phyloP scores from a whole-genome alignment of 1,284 basidiomycete genomes.

The Boletus semigastroideus region DNA sequence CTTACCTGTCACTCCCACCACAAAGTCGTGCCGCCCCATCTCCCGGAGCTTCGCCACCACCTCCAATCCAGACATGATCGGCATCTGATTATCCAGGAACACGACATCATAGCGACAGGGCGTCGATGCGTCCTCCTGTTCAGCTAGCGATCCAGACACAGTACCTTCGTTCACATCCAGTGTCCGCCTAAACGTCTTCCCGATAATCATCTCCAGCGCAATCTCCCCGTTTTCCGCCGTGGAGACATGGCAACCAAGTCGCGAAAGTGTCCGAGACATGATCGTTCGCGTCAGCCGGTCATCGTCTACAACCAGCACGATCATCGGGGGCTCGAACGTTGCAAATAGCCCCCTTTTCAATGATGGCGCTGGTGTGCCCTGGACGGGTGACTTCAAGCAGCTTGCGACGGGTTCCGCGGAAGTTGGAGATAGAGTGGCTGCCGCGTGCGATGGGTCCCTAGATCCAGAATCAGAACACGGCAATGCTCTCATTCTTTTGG shows the following conservation, averaged over 20 bases:
- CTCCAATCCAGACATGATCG: slow-evolving; percentile 76
- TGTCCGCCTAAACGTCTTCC: slow-evolving; percentile 17
- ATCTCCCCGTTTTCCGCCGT: slow-evolving; percentile 88
- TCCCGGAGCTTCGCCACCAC: slow-evolving; percentile 66
- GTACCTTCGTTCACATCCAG: not conserved
- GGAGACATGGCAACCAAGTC: slow-evolving; percentile 75
- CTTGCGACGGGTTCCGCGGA: slow-evolving; percentile 10
- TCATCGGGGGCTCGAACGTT: slow-evolving; percentile 46
- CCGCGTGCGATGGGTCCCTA: slow-evolving; percentile 1
- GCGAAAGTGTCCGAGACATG: slow-evolving; percentile 79
- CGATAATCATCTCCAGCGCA: slow-evolving; percentile 74
- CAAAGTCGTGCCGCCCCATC: slow-evolving; percentile 68
- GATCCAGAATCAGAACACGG: slow-evolving; percentile 4
- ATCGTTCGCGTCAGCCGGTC: slow-evolving; percentile 77
- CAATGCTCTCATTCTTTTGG: slow-evolving; percentile 3
- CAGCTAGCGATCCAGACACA: not conserved
- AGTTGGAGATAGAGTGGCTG: not conserved
- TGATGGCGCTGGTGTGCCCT: slow-evolving; percentile 22
- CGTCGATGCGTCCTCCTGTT: not conserved
- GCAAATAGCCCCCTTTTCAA: slow-evolving; percentile 28
- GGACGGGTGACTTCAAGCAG: slow-evolving; percentile 13
- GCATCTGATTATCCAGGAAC: slow-evolving; percentile 90
- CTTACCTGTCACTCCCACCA: slow-evolving; percentile 75
- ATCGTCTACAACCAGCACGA: slow-evolving; percentile 76
- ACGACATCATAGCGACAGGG: slow-evolving; percentile 56